Conservation (phyloP, 768 basidiomycete genomes). For the Lentinus tigrinus region DNA sequence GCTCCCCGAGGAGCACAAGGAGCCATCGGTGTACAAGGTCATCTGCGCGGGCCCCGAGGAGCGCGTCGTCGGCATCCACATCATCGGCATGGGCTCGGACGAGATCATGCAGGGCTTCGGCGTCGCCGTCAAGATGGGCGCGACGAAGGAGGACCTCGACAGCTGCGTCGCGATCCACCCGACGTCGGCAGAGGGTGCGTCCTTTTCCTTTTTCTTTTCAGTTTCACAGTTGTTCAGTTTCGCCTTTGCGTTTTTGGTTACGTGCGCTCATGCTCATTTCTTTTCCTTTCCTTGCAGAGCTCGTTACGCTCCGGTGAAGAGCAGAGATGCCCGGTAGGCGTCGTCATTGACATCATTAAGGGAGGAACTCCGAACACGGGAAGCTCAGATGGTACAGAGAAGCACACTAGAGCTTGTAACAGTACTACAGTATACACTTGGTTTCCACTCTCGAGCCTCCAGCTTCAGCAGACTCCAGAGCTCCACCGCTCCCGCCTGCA, state of each 20-base stretch:
- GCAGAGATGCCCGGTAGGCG: background rate
- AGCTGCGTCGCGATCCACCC: constrained; percentile 92
- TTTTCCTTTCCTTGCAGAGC: no score
- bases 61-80: constrained; percentile 93
- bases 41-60: constrained; percentile 86
- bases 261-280: no score
- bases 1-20: constrained; percentile 87
- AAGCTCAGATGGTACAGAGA: background rate
- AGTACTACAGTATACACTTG: no score
- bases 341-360: background rate
- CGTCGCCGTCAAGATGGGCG: constrained; percentile 97
- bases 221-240: background rate
- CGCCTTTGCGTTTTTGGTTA: constrained; percentile 11
- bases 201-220: background rate
- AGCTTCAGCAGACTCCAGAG: no score
- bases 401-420: no score
- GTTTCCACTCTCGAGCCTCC: no score
- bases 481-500: background rate
- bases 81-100: constrained; percentile 89
- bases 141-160: constrained; percentile 79
- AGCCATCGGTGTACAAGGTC: constrained; percentile 93
- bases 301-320: constrained; percentile 52
- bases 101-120: constrained; percentile 95
- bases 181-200: constrained; percentile 76
- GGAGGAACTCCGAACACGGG: background rate